A percentile compares a stretch with the other conserved stretches of the same genome.
Evolutionary conservation across 2,329 filamentous ascomycete species (phyloP).

Genomic region (Colletotrichum magnum): DNA sequence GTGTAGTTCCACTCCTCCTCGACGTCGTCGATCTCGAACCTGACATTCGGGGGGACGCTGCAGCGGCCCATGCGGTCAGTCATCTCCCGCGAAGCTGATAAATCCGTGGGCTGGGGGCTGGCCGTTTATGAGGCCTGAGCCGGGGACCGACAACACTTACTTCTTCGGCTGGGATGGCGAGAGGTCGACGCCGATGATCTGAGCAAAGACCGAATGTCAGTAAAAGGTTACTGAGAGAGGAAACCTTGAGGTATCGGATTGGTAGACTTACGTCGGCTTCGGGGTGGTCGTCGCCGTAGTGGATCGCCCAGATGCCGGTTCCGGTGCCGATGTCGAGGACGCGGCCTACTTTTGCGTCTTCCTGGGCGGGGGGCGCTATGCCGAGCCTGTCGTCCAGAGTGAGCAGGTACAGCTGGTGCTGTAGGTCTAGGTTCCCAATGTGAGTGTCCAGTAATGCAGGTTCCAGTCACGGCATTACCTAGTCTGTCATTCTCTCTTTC

Average conservation of each 20-base stretch:
- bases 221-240: too few relatives aligned
- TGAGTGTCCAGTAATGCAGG: too few relatives aligned
- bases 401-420: constrained; percentile 45
- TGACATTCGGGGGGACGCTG: constrained; percentile 27
- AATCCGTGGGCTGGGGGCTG: too few relatives aligned
- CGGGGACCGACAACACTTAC: background rate
- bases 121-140: too few relatives aligned
- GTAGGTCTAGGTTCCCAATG: constrained; percentile 41
- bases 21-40: constrained; percentile 55
- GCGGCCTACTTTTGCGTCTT: constrained; percentile 7
- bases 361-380: constrained; percentile 33
- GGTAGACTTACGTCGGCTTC: background rate
- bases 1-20: constrained; percentile 48
- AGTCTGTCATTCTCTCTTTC: constrained; percentile 14
- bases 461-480: background rate
- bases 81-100: too few relatives aligned
- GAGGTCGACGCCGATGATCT: constrained; percentile 45
- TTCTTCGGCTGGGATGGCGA: constrained; percentile 51
- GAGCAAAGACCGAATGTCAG: background rate
- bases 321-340: constrained; percentile 46
- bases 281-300: constrained; percentile 42
- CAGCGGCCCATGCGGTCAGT: background rate
- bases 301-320: constrained; percentile 45
- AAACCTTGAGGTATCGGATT: too few relatives aligned
- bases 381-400: constrained; percentile 44